Evolutionary conservation across 352 stramenopile species (phyloP), one percentile per base, ranked within the genome.

Genomic region (Phytophthora citrophthora): DNA sequence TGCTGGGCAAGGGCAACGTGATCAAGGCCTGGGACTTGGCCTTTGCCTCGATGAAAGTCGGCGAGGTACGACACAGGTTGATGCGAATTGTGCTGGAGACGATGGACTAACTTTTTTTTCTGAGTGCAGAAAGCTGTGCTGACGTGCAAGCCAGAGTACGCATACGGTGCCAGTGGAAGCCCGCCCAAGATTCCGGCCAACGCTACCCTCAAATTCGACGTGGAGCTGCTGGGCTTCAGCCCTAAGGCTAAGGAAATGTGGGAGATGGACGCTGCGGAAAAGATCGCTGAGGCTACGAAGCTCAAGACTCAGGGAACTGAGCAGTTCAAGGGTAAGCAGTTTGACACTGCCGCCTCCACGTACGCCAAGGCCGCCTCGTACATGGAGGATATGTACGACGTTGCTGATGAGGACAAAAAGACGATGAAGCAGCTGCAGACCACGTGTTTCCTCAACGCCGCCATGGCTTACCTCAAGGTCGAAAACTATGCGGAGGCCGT

Each of bases 171-270:
- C 47, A 86, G 62, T 39, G 92, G 93, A 36, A 96, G 79, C 52
- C 94, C 94, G 27, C 94, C 94, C 0, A 98, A 98, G 70, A 99
- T 99, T 63, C 96, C 96, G 7, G 71, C 83, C n/a, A 95, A 97
- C 51, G 90, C 95, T 6, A 97, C 89, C 52, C 75, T 99, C 15
- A 91, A 97, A 68, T 99, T 99, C 74, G 96, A 99, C 46, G 95
- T 99, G 8, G 96, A 99, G 77, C 72, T 99, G 46, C 67, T 99
- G 24, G 91, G 86, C 44, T 98, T 98, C 72, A 84, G 86, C 50
- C 91, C 97, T 49, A 98, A 98, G 76, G 89, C 93, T 34, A 98
- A 98, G 72, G 89, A 98, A 72, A 91, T 95, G 68, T 98, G 91
- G 92, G 91, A 99, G 56, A 95, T 96, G 86, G 79, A 89, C 44